Evolutionary conservation across 768 basidiomycete genomes (phyloP), one percentile per base, ranked within the genome.

Genomic region (Lactarius indigo): DNA sequence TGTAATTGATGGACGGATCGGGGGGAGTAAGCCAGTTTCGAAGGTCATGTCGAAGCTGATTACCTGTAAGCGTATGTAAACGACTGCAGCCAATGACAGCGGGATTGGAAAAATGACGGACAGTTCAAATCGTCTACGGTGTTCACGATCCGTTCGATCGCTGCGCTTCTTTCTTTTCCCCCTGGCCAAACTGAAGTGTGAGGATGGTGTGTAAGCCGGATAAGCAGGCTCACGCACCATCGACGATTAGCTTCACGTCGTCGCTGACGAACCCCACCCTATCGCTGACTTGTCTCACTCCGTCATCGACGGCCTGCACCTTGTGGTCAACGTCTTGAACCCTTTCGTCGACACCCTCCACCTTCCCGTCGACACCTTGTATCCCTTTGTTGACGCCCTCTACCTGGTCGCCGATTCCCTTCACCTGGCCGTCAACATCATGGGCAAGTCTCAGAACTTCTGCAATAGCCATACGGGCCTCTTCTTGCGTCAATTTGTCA

Each of bases 11-110:
- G 12, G 55, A 56, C 8, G 62, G 62, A 44, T 63, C 55, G 17
- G 62, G 62, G 37, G 4, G 62, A 42, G 62, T 23, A 20, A 63
- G 26, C 62, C 62, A 63, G 20, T 35, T 31, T 44, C 23, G 33
- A 26, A 64, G 31, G 9, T 31, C 10, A 5, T 35, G 7, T 39
- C 47, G 61, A 15, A 57, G n/a, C n/a, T 57, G 18, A 44, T 47
- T 33, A 9, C 63, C 56, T 64, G 56, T 18, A 9, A 15, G 9
- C 9, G 42, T 3, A n/a, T 41, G 31, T 28, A 12, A 28, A 17
- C 13, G 26, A 17, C 26, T 5, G 52, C 9, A 20, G 20, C 26
- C 13, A 33, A 57, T 30, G 30, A 18, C 18, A 57, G 10, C n/a
- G 5, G 20, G 12, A 12, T 10, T 12, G 18, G 42, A 5, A 44